Evolutionary conservation across 306 rosid genomes (phyloP), one percentile per base, ranked within the genome.

Genomic region (Abrus precatorius): DNA sequence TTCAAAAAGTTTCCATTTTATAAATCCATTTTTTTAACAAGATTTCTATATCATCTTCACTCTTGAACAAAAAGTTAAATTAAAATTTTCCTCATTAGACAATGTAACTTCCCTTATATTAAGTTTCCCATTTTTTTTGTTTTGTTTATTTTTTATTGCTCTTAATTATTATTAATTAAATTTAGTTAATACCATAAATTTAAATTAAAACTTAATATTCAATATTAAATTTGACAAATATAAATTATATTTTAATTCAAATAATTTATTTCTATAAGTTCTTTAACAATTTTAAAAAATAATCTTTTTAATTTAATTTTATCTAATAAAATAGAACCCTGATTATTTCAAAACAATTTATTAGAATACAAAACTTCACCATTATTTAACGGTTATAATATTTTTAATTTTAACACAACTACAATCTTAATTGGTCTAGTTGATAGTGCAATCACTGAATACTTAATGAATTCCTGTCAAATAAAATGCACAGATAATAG

Each of bases 401-500:
- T 36, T 36, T 36, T 36, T 2, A 36, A 36, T 2, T 36, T 2
- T 36, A 36, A 13, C 52, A 48, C 76, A 47, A 80, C 38, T 29
- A 36, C 50, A 72, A 29, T 14, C 41, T 57, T 20, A 40, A 73
- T 48, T 50, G 65, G 59, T 48, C 64, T 44, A 52, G 73, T 53
- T 71, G 63, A 83, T 13, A 33, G 13, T 12, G 40, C 32, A 65
- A 75, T 85, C 67, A 38, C 32, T 13, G 4, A 68, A 20, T 50
- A 54, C 7, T 49, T n/a, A 76, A 56, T n/a, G 30, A 82, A 73
- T 61, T 68, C 62, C 34, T 32, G 70, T 70, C 14, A 70, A 57
- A 69, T 9, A 71, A 86, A 80, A 75, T 50, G 63, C 76, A 75
- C 33, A 67, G 59, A 76, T 72, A 63, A 47, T 71, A 79, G 79